phyloP scores from a whole-genome alignment of 805 yeast genomes.

The Myxozyma kluyveri region DNA sequence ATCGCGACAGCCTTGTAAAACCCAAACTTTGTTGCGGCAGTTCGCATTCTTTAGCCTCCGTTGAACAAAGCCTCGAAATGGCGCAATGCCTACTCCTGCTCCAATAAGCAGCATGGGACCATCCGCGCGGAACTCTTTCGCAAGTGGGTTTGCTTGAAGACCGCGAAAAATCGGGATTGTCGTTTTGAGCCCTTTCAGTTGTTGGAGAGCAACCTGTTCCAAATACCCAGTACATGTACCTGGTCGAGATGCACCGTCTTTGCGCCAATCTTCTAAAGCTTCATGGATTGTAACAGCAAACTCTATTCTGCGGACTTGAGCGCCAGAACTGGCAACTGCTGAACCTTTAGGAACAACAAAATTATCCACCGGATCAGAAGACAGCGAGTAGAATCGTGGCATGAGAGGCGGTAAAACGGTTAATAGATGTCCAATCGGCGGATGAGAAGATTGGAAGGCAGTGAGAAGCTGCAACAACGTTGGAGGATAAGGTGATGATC shows the following conservation, averaged over 20 bases:
- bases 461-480: conserved; percentile 66
- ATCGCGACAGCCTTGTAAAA: conserved; percentile 35
- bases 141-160: conserved; percentile 34
- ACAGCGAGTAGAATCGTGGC: conserved; percentile 74
- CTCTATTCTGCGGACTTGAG: conserved; percentile 23
- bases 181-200: conserved; percentile 9
- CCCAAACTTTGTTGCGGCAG: conserved; percentile 35
- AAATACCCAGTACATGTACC: conserved; percentile 33
- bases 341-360: conserved; percentile 33
- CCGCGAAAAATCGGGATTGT: conserved; percentile 33
- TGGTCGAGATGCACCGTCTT: conserved; percentile 9
- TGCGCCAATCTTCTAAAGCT: conserved; percentile 29
- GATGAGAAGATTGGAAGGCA: conserved; percentile 64
- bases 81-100: conserved; percentile 36
- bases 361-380: conserved; percentile 49
- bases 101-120: conserved; percentile 36
- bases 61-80: conserved; percentile 35
- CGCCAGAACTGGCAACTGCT: conserved; percentile 1
- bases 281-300: conserved; percentile 35
- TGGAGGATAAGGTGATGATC: conserved; percentile 29
- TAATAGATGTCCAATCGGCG: conserved; percentile 63
- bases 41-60: conserved; percentile 32
- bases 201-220: conserved; percentile 23
- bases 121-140: conserved; percentile 33
- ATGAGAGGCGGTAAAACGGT: conserved; percentile 69